Evolutionary conservation across 2,329 filamentous ascomycete genomes (phyloP).

Genomic region (Diaporthe vexans): DNA sequence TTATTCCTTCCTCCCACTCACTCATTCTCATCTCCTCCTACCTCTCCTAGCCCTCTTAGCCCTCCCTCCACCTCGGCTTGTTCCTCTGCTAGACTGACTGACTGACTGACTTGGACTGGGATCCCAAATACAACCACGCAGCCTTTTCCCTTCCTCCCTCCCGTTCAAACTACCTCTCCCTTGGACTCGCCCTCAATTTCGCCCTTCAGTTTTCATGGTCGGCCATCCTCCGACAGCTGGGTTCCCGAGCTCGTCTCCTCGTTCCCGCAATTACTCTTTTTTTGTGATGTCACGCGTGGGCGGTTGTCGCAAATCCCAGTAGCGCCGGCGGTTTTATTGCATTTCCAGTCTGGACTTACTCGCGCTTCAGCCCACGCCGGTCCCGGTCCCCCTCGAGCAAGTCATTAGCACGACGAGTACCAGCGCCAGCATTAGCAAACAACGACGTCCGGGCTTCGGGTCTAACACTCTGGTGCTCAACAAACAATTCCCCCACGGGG

Average conservation of each 20-base stretch:
- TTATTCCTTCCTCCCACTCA: not conserved
- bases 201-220: not conserved
- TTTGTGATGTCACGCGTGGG: slow-evolving; percentile 29
- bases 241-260: not conserved
- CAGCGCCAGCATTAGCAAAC: slow-evolving; percentile 23
- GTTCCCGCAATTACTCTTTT: slow-evolving; percentile 14
- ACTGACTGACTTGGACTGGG: not conserved
- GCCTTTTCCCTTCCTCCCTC: not conserved
- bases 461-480: not conserved
- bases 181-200: not conserved
- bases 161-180: not conserved
- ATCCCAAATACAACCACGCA: not conserved
- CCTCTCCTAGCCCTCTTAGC: not conserved
- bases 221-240: slow-evolving; percentile 32
- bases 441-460: slow-evolving; percentile 1
- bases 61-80: not conserved
- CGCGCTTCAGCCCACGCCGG: slow-evolving; percentile 36
- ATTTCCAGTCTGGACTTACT: slow-evolving; percentile 33
- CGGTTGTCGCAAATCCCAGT: slow-evolving; percentile 23
- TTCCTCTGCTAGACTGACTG: not conserved
- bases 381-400: slow-evolving; percentile 20
- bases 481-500: slow-evolving; percentile 6
- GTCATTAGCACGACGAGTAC: slow-evolving; percentile 7
- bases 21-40: not conserved
- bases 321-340: slow-evolving; percentile 32